Evolutionary conservation across 2,329 filamentous ascomycete genomes (phyloP).

Genomic region (Aspergillus calidoustus): DNA sequence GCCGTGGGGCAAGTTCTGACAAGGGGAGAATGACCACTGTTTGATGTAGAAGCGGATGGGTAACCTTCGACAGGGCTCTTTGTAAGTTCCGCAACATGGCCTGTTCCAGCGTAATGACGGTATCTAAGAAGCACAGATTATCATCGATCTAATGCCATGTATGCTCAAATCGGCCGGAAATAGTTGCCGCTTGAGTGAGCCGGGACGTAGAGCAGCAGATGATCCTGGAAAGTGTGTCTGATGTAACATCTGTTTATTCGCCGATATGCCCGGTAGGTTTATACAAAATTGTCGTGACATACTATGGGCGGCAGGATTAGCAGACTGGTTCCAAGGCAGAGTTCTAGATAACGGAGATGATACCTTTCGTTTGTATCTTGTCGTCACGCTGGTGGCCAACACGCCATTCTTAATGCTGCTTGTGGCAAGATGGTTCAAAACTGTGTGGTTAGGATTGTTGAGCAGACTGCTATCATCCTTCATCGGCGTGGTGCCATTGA

Average conservation of each 20-base stretch:
- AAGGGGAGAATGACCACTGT: neutral
- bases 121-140: neutral
- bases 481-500: constrained; percentile 88
- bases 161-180: neutral
- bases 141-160: neutral
- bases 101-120: neutral
- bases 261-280: constrained; percentile 70
- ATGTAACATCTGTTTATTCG: constrained; percentile 29
- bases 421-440: constrained; percentile 93
- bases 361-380: constrained; percentile 90
- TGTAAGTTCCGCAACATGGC: neutral
- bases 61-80: neutral
- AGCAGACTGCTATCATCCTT: constrained; percentile 98
- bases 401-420: constrained; percentile 98
- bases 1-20: neutral
- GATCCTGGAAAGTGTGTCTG: neutral
- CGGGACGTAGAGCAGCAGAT: neutral
- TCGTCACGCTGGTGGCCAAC: constrained; percentile 92
- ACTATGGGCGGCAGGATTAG: constrained; percentile 59
- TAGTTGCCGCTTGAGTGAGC: neutral
- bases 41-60: neutral
- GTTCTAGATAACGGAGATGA: constrained; percentile 11
- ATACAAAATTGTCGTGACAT: constrained; percentile 97
- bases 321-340: neutral
- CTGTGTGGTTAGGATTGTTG: constrained; percentile 95